phyloP scores from a whole-genome alignment of 805 yeast species.

The Candida odintsovae region DNA sequence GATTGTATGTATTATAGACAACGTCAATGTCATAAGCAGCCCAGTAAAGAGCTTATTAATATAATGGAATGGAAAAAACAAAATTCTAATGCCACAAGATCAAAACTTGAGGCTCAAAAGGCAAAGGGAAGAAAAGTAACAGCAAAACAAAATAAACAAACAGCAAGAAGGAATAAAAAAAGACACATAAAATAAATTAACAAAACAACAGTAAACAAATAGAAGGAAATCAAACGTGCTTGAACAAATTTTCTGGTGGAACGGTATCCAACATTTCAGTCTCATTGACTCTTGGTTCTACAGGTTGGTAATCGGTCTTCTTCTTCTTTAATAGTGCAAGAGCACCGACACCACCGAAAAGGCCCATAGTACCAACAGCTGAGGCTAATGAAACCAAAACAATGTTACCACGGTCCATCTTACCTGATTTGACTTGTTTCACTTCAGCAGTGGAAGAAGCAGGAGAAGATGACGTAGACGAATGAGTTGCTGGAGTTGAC shows the following conservation, averaged over 20 bases:
- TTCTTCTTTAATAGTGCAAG: slow-evolving; percentile 31
- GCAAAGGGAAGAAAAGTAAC: neutral
- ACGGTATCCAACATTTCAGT: slow-evolving; percentile 55
- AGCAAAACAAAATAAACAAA: slow-evolving; percentile 1
- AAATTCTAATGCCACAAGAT: neutral
- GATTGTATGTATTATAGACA: neutral
- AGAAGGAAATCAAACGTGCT: slow-evolving; percentile 18
- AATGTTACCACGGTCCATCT: slow-evolving; percentile 50
- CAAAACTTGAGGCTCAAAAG: no score
- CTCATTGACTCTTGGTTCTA: slow-evolving; percentile 53
- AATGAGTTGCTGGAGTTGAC: slow-evolving; percentile 8
- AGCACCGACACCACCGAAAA: slow-evolving; percentile 36
- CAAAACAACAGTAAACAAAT: neutral
- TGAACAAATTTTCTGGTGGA: slow-evolving; percentile 52
- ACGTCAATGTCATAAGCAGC: neutral
- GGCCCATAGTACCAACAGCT: slow-evolving; percentile 46
- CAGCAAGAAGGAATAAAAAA: slow-evolving; percentile 2
- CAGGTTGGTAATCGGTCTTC: slow-evolving; percentile 36
- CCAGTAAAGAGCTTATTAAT: neutral
- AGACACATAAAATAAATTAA: no score
- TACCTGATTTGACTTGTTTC: slow-evolving; percentile 13
- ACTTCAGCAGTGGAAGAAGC: slow-evolving; percentile 11
- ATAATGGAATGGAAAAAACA: neutral
- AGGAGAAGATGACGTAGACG: slow-evolving; percentile 15
- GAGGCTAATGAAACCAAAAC: slow-evolving; percentile 66